A percentile compares a stretch with the other conserved stretches of the same genome.
Evolutionary conservation across 176 grass and related monocot species (phyloP).

Genomic region (Oryza longistaminata): DNA sequence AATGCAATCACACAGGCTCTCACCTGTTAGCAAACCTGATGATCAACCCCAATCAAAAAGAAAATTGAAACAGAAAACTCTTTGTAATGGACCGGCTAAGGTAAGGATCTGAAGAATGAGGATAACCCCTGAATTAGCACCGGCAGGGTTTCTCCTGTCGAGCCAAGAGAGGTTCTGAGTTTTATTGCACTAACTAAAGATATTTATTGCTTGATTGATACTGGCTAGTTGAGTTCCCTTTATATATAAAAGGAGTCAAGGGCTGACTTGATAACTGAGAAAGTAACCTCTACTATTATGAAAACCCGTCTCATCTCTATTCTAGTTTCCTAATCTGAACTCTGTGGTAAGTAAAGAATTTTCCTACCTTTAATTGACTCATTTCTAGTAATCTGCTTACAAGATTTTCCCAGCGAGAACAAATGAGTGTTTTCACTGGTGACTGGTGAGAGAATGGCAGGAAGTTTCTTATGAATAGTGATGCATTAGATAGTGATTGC

Average conservation of each 20-base stretch:
- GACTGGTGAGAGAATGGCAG: background rate
- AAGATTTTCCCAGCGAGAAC: too few relatives aligned
- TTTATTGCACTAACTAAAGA: background rate
- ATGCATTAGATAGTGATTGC: background rate
- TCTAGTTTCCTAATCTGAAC: background rate
- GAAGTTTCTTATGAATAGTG: background rate
- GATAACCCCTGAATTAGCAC: too few relatives aligned
- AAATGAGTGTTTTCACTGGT: too few relatives aligned
- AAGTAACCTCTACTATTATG: background rate
- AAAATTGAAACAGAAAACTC: background rate
- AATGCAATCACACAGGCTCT: background rate
- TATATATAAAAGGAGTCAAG: background rate
- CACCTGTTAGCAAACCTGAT: background rate
- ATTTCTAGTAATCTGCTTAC: too few relatives aligned
- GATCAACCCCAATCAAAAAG: background rate
- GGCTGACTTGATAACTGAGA: too few relatives aligned
- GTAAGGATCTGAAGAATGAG: background rate
- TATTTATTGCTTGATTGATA: background rate
- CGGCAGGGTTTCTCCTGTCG: too few relatives aligned
- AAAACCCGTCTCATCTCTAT: background rate
- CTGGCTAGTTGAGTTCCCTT: background rate
- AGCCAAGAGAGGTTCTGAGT: background rate
- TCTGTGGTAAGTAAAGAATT: background rate
- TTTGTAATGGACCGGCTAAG: background rate
- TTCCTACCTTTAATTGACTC: background rate